Evolutionary conservation across 176 grass and related monocot genomes (phyloP).

Genomic region (Dactylis glomerata): DNA sequence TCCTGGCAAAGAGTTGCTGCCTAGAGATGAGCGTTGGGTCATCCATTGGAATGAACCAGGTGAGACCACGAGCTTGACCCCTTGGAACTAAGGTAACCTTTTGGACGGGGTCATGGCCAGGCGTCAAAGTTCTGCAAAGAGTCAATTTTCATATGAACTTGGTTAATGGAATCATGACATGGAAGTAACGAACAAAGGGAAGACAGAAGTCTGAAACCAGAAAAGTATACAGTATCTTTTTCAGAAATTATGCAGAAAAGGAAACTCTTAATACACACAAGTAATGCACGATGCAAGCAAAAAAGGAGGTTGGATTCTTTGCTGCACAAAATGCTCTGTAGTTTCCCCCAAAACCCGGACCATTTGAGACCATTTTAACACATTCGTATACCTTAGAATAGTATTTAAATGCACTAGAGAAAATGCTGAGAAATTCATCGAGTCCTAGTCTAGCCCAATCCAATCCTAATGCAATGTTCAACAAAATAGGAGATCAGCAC

Average conservation of each 20-base stretch:
- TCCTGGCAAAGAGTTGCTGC: conserved; percentile 97
- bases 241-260: neutral
- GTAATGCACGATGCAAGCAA: neutral
- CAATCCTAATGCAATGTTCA: neutral
- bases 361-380: conserved; percentile 1
- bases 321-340: neutral
- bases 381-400: neutral
- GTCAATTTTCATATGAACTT: conserved; percentile 15
- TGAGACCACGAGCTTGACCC: conserved; percentile 95
- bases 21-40: conserved; percentile 92
- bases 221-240: neutral
- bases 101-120: conserved; percentile 93
- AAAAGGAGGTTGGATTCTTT: neutral
- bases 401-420: neutral
- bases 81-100: conserved; percentile 95
- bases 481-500: neutral
- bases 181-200: neutral
- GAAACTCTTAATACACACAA: neutral
- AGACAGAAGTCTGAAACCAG: neutral
- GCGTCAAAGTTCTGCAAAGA: conserved; percentile 85
- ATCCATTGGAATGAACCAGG: conserved; percentile 97
- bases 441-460: neutral
- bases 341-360: neutral
- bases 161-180: neutral
- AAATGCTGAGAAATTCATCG: neutral